phyloP scores from a whole-genome alignment of 768 basidiomycete genomes.

The Psilocybe sp. region DNA sequence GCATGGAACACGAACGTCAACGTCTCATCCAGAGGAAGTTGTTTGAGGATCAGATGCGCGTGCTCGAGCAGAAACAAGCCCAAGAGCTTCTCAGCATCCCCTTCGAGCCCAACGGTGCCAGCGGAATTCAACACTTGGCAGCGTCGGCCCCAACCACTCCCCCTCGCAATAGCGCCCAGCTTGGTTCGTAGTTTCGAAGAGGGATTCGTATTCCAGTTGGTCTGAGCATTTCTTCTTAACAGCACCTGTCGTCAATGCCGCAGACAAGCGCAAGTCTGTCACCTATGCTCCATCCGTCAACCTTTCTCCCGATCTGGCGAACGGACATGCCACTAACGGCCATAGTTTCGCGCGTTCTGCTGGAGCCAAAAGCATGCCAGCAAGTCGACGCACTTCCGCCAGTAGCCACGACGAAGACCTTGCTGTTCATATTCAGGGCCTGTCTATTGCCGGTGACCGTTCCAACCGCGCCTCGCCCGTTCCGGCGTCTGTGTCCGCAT shows the following conservation, averaged over 20 bases:
- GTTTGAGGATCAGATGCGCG: constrained; percentile 97
- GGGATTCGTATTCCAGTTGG: constrained; percentile 40
- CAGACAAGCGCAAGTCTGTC: constrained; percentile 85
- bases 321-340: constrained; percentile 40
- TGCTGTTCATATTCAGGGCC: constrained; percentile 69
- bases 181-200: constrained; percentile 55
- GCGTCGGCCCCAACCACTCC: constrained; percentile 89
- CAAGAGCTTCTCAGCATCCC: constrained; percentile 80
- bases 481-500: constrained; percentile 48
- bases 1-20: constrained; percentile 89
- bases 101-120: constrained; percentile 52
- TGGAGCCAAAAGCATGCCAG: constrained; percentile 91
- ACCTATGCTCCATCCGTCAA: constrained; percentile 79
- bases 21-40: constrained; percentile 81
- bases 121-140: constrained; percentile 69
- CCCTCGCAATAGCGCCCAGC: constrained; percentile 70
- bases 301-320: constrained; percentile 64
- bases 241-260: constrained; percentile 62
- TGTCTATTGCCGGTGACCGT: constrained; percentile 66
- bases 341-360: constrained; percentile 60
- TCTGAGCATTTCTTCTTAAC: constrained; percentile 61
- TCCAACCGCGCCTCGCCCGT: constrained; percentile 55
- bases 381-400: constrained; percentile 84
- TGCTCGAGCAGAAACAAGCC: constrained; percentile 86
- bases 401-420: constrained; percentile 85